Conservation (phyloP, 768 basidiomycete species). For the Tylopilus plumbeoviolaceoides region DNA sequence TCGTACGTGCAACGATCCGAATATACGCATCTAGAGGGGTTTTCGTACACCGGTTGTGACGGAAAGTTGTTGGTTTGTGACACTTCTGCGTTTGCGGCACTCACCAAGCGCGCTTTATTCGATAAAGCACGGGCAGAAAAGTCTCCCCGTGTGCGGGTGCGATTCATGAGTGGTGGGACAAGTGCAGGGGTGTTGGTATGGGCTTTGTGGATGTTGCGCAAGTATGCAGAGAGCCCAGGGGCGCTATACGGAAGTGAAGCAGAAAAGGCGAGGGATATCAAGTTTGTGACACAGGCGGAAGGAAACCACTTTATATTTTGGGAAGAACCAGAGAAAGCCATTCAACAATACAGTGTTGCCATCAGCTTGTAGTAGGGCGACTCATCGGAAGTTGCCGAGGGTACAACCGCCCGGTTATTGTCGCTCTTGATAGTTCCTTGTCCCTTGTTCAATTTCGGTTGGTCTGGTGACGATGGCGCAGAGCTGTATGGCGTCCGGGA, state of each 20-base stretch:
- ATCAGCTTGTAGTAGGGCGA: constrained; percentile 11
- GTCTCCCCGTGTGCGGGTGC: constrained; percentile 14
- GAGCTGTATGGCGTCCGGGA: no score
- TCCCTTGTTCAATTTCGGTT: no score
- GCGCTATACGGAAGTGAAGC: constrained; percentile 11
- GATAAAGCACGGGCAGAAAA: constrained; percentile 8
- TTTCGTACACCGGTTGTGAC: constrained; percentile 7
- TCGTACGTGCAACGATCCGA: constrained; percentile 9
- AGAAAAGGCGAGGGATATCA: constrained; percentile 21
- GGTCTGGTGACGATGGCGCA: no score
- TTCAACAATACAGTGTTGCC: constrained; percentile 10
- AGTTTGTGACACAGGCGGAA: constrained; percentile 9
- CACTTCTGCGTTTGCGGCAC: background rate
- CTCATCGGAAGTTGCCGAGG: background rate
- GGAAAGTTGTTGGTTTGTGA: constrained; percentile 13
- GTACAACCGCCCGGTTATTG: no score
- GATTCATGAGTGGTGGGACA: constrained; percentile 17
- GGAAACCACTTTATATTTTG: constrained; percentile 26
- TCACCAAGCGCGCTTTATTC: constrained; percentile 17
- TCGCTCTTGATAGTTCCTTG: no score
- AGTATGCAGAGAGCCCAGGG: constrained; percentile 2
- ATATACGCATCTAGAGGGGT: constrained; percentile 9
- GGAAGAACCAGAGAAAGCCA: constrained; percentile 21
- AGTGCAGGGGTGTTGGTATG: constrained; percentile 9
- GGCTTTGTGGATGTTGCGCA: constrained; percentile 10